Percentiles rank a stretch among this genome's conserved stretches.
Conservation (phyloP, 179 eudicot species). For the Beta corolliflora region DNA sequence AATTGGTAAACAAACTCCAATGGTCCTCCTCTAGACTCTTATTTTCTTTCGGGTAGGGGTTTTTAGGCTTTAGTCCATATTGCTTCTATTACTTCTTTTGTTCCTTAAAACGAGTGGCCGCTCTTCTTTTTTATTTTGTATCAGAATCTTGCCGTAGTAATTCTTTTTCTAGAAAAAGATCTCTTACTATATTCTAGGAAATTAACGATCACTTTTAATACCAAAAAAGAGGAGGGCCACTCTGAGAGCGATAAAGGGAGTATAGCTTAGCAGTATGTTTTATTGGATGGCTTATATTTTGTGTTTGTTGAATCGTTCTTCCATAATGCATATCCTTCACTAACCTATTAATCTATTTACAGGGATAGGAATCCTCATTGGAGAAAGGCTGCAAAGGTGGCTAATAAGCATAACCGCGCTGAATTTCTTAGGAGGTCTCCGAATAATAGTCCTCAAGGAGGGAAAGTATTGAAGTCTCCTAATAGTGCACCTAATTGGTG, state of each 20-base stretch:
- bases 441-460: conserved; percentile 37
- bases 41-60: too few relatives aligned
- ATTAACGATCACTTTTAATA: too few relatives aligned
- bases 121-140: too few relatives aligned
- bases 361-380: conserved; percentile 28
- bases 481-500: conserved; percentile 42
- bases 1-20: too few relatives aligned
- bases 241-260: not conserved
- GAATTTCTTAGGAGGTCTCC: conserved; percentile 69
- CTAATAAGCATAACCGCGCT: conserved; percentile 45
- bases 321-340: not conserved
- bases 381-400: conserved; percentile 31
- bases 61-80: too few relatives aligned
- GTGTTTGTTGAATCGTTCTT: conserved; percentile 3
- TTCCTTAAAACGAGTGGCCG: too few relatives aligned
- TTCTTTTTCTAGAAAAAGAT: too few relatives aligned
- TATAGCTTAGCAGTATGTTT: not conserved
- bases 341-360: conserved; percentile 8
- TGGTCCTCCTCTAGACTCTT: too few relatives aligned
- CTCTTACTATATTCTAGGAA: too few relatives aligned
- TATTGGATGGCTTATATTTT: not conserved
- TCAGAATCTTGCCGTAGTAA: too few relatives aligned
- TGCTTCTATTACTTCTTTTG: too few relatives aligned
- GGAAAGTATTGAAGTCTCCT: conserved; percentile 49
- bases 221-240: not conserved